A percentile compares a stretch with the other conserved stretches of the same genome.
These are phyloP conservation scores for Entrophospora sp. DNA, from an alignment of 192 early-diverging fungal species.

Conservation along the genomic window DNA sequence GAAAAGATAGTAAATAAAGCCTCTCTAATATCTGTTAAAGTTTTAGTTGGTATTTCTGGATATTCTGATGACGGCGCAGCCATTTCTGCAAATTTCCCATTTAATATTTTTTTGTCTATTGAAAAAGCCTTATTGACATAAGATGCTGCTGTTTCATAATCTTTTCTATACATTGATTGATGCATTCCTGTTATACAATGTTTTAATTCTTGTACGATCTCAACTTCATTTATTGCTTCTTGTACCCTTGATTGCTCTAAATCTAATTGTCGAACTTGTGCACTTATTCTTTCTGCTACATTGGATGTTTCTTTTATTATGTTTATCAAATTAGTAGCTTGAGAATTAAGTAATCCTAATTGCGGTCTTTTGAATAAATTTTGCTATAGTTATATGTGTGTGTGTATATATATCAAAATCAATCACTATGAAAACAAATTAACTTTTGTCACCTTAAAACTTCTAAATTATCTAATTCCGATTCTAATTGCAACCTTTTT, in stretches of 20 bases:
- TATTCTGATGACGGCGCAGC: constrained; percentile 46
- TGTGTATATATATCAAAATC: not conserved
- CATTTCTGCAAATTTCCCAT: constrained; percentile 54
- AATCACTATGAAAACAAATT: not conserved
- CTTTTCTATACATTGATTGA: constrained; percentile 45
- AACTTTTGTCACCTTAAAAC: constrained; percentile 37
- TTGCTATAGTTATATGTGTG: not conserved
- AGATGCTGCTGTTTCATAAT: constrained; percentile 63
- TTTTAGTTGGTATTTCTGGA: constrained; percentile 46
- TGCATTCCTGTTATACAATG: constrained; percentile 60
- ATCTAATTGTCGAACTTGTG: constrained; percentile 78
- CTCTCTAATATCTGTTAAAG: constrained; percentile 46
- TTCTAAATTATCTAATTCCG: constrained; percentile 43
- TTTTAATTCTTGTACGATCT: constrained; percentile 67
- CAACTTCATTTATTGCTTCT: constrained; percentile 57
- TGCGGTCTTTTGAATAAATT: constrained; percentile 34
- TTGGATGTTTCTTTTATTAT: constrained; percentile 56
- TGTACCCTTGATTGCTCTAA: constrained; percentile 68
- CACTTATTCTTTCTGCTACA: constrained; percentile 76
- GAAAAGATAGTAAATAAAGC: constrained; percentile 64
- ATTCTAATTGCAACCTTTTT: constrained; percentile 37
- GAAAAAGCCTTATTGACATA: constrained; percentile 51
- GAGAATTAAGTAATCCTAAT: constrained; percentile 37
- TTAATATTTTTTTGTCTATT: constrained; percentile 49
- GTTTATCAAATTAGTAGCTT: constrained; percentile 37